Conservation (phyloP, 2,329 filamentous ascomycete genomes). For the Trichoderma breve region DNA sequence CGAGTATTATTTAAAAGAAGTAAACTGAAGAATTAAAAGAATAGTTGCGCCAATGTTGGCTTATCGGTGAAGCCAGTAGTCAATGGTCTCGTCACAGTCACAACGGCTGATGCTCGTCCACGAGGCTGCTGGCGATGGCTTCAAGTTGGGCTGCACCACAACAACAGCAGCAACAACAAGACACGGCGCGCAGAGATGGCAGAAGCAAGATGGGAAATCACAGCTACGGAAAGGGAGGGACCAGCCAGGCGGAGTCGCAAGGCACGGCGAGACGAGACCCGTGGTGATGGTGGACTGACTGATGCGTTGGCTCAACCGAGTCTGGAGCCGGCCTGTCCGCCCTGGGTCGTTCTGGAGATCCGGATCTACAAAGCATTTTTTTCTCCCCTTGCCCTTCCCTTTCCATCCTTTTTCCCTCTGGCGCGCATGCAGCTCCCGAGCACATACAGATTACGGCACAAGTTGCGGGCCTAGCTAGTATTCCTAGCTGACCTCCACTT, state of each 20-base stretch:
- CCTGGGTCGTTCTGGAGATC: conserved; percentile 13
- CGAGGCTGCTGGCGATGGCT: conserved; percentile 18
- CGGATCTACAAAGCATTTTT: conserved; percentile 3
- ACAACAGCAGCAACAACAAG: neutral
- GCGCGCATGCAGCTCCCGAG: neutral
- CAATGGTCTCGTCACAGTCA: neutral
- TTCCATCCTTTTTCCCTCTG: neutral
- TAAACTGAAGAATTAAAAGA: neutral
- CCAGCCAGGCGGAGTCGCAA: neutral
- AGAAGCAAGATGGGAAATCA: neutral
- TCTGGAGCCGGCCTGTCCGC: conserved; percentile 21
- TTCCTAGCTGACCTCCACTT: neutral
- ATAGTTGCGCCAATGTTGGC: neutral
- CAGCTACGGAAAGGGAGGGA: conserved; percentile 9
- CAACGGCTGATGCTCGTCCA: neutral
- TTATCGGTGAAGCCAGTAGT: neutral
- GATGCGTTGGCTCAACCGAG: conserved; percentile 21
- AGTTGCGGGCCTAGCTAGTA: neutral
- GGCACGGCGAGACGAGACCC: conserved; percentile 3
- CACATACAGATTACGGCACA: neutral
- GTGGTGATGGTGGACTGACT: conserved; percentile 24
- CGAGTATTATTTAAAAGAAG: neutral
- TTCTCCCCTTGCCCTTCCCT: neutral
- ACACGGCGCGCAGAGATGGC: neutral
- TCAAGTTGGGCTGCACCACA: neutral